These are phyloP conservation scores for Juncus inflexus DNA, from an alignment of 176 grass and related monocot genomes.

Conservation along the genomic window DNA sequence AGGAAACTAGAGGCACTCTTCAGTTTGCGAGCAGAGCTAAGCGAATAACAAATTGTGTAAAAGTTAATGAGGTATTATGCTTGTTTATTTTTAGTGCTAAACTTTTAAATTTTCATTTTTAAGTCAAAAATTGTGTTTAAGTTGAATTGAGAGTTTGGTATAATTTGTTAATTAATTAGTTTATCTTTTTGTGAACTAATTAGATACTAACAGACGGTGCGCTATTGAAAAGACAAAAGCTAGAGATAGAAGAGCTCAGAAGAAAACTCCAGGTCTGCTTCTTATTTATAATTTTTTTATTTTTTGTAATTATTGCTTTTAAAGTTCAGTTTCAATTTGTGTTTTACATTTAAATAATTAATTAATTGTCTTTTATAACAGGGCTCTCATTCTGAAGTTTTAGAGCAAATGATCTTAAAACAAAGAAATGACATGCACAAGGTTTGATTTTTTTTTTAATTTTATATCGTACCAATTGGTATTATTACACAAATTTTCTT, in stretches of 20 bases:
- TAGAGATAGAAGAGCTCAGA: slow-evolving; percentile 87
- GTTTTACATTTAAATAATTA: slow-evolving; percentile 3
- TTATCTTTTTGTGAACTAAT: slow-evolving; percentile 1
- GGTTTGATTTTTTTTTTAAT: slow-evolving; percentile 27
- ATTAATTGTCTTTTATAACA: slow-evolving; percentile 48
- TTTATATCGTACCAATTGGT: background rate
- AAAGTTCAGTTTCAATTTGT: slow-evolving; percentile 22
- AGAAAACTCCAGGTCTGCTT: slow-evolving; percentile 53
- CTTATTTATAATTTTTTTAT: slow-evolving; percentile 27
- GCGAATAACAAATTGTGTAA: slow-evolving; percentile 85
- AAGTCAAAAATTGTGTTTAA: background rate
- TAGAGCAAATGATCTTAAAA: slow-evolving; percentile 90
- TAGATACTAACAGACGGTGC: slow-evolving; percentile 95
- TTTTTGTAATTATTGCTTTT: background rate
- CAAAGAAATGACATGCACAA: slow-evolving; percentile 95
- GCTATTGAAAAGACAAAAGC: slow-evolving; percentile 82
- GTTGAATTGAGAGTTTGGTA: background rate
- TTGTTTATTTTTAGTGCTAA: slow-evolving; percentile 8
- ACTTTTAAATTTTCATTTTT: slow-evolving; percentile 9
- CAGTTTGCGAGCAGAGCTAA: slow-evolving; percentile 98
- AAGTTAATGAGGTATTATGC: slow-evolving; percentile 82
- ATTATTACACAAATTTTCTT: too few species aligned
- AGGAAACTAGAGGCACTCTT: slow-evolving; percentile 94
- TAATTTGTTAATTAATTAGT: slow-evolving; percentile 10
- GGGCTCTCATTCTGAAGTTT: slow-evolving; percentile 90